Evolutionary conservation across 2,329 filamentous ascomycete genomes (phyloP), one percentile per base, ranked within the genome.

Genomic region (Fusarium setosum): DNA sequence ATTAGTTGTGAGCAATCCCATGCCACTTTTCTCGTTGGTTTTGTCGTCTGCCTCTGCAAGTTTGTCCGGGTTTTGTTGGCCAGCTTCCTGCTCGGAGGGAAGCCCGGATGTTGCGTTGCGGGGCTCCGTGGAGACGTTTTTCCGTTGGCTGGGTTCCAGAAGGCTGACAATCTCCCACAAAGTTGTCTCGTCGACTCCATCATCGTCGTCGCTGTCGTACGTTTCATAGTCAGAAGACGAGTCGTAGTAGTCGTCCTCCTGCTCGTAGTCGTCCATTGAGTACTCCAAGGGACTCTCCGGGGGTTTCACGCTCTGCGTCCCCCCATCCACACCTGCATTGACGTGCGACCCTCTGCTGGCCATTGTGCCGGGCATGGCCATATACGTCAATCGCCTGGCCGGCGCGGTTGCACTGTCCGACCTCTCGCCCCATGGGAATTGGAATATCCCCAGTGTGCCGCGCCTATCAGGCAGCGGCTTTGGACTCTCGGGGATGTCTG

Each of bases 351-450:
- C 59, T 44, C 49, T 37, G 48, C 26, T 56, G 24, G 76, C 77
- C 82, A 85, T 84, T 17, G 83, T 85, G 3, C 83, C 83, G 7
- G 84, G 80, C 80, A 87, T 84, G 20, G 82, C 78, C 75, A 79
- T 81, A 52, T 78, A 77, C 65, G 75, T 75, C 61, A 76, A 74
- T 31, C 74, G 76, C 9, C 74, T 75, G 54, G 76, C 74, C 63
- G 79, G 80, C 54, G 75, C 74, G 24, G 76, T 83, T 10, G 83
- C 83, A 52, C 81, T 82, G 73, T 89, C 87, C 18, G 87, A 90
- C 68, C 77, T 84, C 75, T 90, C 87, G 13, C 88, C 88, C 86
- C 87, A 90, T 3, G 88, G 86, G 65, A 90, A 90, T 68, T 88
- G 86, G 77, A 89, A 90, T 68, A 90, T 86, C 6, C 87, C 88